Conservation (phyloP, 768 basidiomycete species). For the Lactifluus rugatus region DNA sequence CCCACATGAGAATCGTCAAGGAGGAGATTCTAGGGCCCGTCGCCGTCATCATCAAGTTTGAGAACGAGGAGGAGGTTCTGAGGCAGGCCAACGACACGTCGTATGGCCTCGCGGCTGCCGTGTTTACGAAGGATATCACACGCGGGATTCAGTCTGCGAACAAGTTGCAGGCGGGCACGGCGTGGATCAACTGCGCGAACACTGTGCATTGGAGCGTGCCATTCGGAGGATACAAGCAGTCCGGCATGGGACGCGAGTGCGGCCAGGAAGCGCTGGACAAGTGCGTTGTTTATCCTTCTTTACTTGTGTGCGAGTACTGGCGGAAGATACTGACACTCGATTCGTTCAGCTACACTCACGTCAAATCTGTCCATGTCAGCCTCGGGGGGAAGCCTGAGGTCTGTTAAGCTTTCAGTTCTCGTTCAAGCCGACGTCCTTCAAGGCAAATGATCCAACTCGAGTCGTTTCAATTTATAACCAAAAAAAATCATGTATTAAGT, state of each 20-base stretch:
- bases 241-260: conserved; percentile 57
- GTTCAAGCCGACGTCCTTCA: not conserved
- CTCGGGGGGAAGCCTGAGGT: conserved; percentile 10
- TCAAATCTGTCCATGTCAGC: conserved; percentile 17
- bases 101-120: conserved; percentile 82
- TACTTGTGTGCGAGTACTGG: not conserved
- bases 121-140: conserved; percentile 75
- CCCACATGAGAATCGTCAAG: conserved; percentile 47
- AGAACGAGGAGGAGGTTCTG: conserved; percentile 52
- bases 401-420: not conserved
- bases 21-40: conserved; percentile 68
- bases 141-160: conserved; percentile 66
- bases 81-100: conserved; percentile 73
- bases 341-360: conserved; percentile 14
- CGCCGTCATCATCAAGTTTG: conserved; percentile 57
- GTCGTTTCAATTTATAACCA: not conserved
- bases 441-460: not conserved
- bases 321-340: not conserved
- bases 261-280: conserved; percentile 42
- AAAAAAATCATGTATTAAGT: not conserved
- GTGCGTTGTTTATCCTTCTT: conserved; percentile 15
- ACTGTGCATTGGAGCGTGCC: conserved; percentile 38
- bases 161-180: conserved; percentile 70
- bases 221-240: conserved; percentile 63
- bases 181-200: conserved; percentile 47